Percentiles rank a stretch among this genome's conserved stretches.
Conservation (phyloP, 176 grass and related monocot species). For the Secale cereale region DNA sequence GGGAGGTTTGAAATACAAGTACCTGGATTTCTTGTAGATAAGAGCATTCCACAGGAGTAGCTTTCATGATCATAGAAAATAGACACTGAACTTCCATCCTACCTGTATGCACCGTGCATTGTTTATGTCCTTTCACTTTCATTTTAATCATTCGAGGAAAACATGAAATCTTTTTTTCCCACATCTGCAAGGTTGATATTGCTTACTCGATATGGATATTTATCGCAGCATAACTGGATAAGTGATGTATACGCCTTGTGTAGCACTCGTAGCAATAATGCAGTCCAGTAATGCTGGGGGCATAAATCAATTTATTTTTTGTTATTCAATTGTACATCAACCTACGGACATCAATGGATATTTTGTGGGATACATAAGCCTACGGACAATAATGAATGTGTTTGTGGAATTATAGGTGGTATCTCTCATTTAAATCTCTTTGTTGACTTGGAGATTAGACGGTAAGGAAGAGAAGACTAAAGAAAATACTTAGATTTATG, state of each 20-base stretch:
- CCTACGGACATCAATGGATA: background rate
- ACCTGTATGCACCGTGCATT: background rate
- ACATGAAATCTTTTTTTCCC: background rate
- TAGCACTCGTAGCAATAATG: slow-evolving; percentile 6
- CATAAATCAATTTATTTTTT: slow-evolving; percentile 2
- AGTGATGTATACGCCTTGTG: slow-evolving; percentile 1
- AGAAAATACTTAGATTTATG: background rate
- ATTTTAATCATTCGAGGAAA: background rate
- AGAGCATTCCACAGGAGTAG: slow-evolving; percentile 23
- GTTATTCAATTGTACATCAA: background rate
- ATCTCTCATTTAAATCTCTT: background rate
- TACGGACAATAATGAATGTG: background rate
- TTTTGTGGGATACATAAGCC: background rate
- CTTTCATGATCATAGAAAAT: slow-evolving; percentile 33
- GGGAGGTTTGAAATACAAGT: slow-evolving; percentile 9
- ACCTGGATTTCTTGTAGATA: slow-evolving; percentile 40
- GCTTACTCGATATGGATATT: background rate
- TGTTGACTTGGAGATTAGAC: background rate
- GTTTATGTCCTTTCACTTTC: slow-evolving; percentile 11
- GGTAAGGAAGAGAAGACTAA: background rate
- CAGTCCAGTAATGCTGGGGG: background rate
- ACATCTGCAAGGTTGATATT: slow-evolving; percentile 4
- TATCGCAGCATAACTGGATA: background rate
- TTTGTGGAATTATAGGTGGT: background rate
- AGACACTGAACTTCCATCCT: slow-evolving; percentile 9